These are phyloP conservation scores for Geranium incanum DNA, from an alignment of 441 rosid species.

Conservation along the genomic window DNA sequence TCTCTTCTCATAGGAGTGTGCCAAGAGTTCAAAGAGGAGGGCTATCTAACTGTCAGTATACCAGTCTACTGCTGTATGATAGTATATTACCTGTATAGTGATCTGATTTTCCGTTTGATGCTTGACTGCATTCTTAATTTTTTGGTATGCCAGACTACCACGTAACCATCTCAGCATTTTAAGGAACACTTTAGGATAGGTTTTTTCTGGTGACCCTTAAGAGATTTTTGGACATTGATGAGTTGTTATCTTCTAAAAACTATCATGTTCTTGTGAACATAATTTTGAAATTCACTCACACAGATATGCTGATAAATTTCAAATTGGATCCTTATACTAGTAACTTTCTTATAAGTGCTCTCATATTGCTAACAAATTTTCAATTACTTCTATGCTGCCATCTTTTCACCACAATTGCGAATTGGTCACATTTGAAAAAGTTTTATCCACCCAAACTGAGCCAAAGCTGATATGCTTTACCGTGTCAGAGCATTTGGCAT, in stretches of 20 bases:
- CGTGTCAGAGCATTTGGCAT: constrained; percentile 1
- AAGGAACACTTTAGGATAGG: background rate
- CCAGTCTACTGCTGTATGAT: constrained; percentile 21
- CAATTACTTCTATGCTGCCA: constrained; percentile 4
- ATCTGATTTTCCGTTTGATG: background rate
- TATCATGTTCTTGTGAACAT: constrained; percentile 3
- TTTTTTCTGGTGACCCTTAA: background rate
- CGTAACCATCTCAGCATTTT: background rate
- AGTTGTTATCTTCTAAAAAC: background rate
- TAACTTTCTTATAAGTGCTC: background rate
- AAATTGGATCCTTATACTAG: background rate
- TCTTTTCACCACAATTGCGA: background rate
- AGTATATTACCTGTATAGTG: constrained; percentile 14
- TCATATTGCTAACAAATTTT: background rate
- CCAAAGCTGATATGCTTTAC: constrained; percentile 2
- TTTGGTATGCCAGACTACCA: background rate
- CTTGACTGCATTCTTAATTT: background rate
- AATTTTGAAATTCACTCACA: background rate
- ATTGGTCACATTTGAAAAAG: background rate
- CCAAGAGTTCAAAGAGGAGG: constrained; percentile 85
- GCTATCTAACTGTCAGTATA: constrained; percentile 73
- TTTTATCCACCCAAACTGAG: background rate
- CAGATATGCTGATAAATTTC: background rate
- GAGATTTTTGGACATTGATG: background rate
- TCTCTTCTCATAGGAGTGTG: constrained; percentile 93